Percentiles rank a stretch among this genome's conserved stretches.
These are phyloP conservation scores for Gossypium davidsonii DNA, from an alignment of 441 rosid genomes.

Conservation along the genomic window DNA sequence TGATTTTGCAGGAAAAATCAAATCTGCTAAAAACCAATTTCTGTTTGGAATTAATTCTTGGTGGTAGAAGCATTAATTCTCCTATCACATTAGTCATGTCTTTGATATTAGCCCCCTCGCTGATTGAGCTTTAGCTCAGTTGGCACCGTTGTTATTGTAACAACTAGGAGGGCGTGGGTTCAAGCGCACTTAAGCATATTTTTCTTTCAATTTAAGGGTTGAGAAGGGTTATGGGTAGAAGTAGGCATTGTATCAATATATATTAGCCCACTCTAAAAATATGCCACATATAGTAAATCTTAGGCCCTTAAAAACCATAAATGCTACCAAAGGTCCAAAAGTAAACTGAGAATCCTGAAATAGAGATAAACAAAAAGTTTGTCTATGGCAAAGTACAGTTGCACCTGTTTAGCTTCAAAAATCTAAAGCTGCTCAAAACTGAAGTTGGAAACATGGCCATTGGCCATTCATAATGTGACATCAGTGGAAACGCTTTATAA, in stretches of 20 bases:
- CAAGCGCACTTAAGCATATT: not conserved
- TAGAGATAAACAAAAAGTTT: not conserved
- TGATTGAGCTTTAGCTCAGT: not conserved
- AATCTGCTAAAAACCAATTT: not conserved
- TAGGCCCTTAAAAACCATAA: not conserved
- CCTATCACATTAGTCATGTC: not conserved
- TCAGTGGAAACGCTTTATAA: not conserved
- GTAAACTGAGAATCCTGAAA: not conserved
- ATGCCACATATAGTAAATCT: not conserved
- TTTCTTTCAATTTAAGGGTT: not conserved
- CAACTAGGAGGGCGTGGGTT: not conserved
- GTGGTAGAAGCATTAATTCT: not conserved
- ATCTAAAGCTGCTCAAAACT: not conserved
- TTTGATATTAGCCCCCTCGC: not conserved
- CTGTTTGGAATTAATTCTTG: not conserved
- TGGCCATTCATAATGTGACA: not conserved
- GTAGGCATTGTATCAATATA: not conserved
- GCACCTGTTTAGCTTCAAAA: conserved; percentile 3
- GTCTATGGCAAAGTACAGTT: not conserved
- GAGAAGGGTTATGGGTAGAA: not conserved
- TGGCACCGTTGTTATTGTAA: not conserved
- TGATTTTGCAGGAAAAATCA: not conserved
- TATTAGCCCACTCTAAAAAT: not conserved
- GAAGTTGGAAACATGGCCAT: not conserved
- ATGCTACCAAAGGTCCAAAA: not conserved